phyloP scores from a whole-genome alignment of 2,329 filamentous ascomycete genomes.

The Chalara sp. region DNA sequence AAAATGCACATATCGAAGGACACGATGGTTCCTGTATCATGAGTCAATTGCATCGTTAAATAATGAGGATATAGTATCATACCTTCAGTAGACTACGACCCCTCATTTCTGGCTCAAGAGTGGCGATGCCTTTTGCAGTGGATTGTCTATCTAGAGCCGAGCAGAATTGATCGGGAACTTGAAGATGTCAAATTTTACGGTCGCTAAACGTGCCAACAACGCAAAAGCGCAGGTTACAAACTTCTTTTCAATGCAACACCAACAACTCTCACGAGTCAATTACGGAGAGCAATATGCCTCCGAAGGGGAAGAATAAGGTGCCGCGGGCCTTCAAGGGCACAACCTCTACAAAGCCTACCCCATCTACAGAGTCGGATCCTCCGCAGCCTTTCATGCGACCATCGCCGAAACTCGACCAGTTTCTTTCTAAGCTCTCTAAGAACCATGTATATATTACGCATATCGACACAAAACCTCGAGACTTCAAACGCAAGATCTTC shows the following conservation, averaged over 20 bases:
- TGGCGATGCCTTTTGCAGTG: conserved; percentile 5
- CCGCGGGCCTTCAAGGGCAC: conserved; percentile 17
- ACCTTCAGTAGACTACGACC: conserved; percentile 24
- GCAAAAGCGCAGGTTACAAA: too few relatives aligned
- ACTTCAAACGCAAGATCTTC: conserved; percentile 80
- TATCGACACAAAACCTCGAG: conserved; percentile 62
- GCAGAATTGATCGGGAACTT: neutral
- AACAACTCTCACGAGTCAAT: too few relatives aligned
- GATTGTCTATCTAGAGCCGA: too few relatives aligned
- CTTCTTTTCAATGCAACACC: too few relatives aligned
- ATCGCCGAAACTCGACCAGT: conserved; percentile 54
- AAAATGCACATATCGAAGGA: conserved; percentile 27
- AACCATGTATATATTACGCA: conserved; percentile 78
- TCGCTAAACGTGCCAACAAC: neutral
- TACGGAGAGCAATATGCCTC: conserved; percentile 19
- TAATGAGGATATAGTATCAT: neutral
- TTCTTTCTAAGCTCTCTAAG: conserved; percentile 59
- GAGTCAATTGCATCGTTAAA: conserved; percentile 2
- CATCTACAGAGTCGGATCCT: conserved; percentile 22
- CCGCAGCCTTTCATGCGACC: conserved; percentile 64
- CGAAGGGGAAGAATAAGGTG: conserved; percentile 23
- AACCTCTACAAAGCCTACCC: conserved; percentile 8
- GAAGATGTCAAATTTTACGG: neutral
- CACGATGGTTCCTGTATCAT: conserved; percentile 18
- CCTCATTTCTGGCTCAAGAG: conserved; percentile 20